phyloP scores from a whole-genome alignment of 2,329 filamentous ascomycete species.

The Pestalotiopsis sp. region DNA sequence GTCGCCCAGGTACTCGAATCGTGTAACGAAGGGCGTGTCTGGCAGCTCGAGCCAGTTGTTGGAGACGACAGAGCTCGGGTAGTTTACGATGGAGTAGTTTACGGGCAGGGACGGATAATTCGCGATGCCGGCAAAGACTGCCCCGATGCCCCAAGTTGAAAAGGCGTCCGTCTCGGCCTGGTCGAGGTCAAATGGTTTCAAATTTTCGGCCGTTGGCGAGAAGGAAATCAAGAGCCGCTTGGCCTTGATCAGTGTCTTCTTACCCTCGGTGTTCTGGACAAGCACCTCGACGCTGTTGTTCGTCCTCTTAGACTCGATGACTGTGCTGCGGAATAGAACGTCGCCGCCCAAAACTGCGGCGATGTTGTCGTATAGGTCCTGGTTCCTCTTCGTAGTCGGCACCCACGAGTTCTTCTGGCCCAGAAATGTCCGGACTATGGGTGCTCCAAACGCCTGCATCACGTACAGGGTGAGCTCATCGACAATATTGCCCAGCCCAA shows the following conservation, averaged over 20 bases:
- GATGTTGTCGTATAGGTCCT: slow-evolving; percentile 42
- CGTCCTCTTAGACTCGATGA: slow-evolving; percentile 32
- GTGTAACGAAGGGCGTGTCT: slow-evolving; percentile 27
- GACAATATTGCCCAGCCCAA: slow-evolving; percentile 47
- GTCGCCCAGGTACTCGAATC: slow-evolving; percentile 29
- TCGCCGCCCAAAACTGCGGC: slow-evolving; percentile 35
- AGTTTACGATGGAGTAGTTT: slow-evolving; percentile 30
- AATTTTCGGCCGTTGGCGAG: slow-evolving; percentile 33
- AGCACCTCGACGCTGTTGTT: slow-evolving; percentile 30
- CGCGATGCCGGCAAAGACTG: slow-evolving; percentile 35
- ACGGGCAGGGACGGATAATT: slow-evolving; percentile 32
- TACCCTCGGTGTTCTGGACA: slow-evolving; percentile 26
- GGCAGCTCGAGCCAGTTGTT: slow-evolving; percentile 29
- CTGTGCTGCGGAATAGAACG: slow-evolving; percentile 38
- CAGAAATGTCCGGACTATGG: slow-evolving; percentile 36
- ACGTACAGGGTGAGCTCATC: slow-evolving; percentile 46
- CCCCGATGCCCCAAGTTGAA: slow-evolving; percentile 31
- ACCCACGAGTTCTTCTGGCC: slow-evolving; percentile 31
- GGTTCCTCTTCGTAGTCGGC: slow-evolving; percentile 37
- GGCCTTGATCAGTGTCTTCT: slow-evolving; percentile 30
- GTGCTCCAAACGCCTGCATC: slow-evolving; percentile 41
- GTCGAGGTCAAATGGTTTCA: slow-evolving; percentile 35
- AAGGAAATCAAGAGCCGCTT: slow-evolving; percentile 38
- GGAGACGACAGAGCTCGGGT: slow-evolving; percentile 25
- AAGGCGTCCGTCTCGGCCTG: slow-evolving; percentile 32